phyloP scores from a whole-genome alignment of 2,329 filamentous ascomycete species.

The Aureobasidium subglaciale region DNA sequence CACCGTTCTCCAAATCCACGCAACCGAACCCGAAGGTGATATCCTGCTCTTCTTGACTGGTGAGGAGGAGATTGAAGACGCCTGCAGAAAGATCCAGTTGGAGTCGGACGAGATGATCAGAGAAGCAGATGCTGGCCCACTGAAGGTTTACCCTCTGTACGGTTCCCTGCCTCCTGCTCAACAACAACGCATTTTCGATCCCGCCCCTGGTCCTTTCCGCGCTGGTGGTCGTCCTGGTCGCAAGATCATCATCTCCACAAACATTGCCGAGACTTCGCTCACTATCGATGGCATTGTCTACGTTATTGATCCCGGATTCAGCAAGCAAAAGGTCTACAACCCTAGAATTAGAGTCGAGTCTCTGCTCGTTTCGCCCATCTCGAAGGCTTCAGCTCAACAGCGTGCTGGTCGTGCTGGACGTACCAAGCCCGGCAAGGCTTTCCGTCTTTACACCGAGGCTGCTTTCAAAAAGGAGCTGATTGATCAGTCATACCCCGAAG shows the following conservation, averaged over 20 bases:
- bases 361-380: constrained; percentile 93
- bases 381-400: constrained; percentile 94
- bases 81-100: constrained; percentile 80
- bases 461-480: constrained; percentile 98
- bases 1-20: constrained; percentile 94
- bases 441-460: constrained; percentile 87
- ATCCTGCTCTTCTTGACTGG: constrained; percentile 92
- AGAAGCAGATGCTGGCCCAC: constrained; percentile 83
- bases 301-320: constrained; percentile 98
- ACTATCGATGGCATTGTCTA: constrained; percentile 99
- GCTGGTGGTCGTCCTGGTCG: constrained; percentile 79
- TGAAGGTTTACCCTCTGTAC: constrained; percentile 89
- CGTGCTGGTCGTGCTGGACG: constrained; percentile 97
- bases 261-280: constrained; percentile 95
- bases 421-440: constrained; percentile 97
- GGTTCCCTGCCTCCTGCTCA: constrained; percentile 85
- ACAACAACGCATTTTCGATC: constrained; percentile 92
- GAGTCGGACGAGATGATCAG: constrained; percentile 87
- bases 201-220: constrained; percentile 65
- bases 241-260: constrained; percentile 90
- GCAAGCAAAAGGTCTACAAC: constrained; percentile 99
- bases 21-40: constrained; percentile 84
- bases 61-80: constrained; percentile 98
- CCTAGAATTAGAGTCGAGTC: constrained; percentile 94
- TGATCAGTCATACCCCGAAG: constrained; percentile 93